Conservation (phyloP, 768 basidiomycete species). For the Gloeophyllum trabeum region DNA sequence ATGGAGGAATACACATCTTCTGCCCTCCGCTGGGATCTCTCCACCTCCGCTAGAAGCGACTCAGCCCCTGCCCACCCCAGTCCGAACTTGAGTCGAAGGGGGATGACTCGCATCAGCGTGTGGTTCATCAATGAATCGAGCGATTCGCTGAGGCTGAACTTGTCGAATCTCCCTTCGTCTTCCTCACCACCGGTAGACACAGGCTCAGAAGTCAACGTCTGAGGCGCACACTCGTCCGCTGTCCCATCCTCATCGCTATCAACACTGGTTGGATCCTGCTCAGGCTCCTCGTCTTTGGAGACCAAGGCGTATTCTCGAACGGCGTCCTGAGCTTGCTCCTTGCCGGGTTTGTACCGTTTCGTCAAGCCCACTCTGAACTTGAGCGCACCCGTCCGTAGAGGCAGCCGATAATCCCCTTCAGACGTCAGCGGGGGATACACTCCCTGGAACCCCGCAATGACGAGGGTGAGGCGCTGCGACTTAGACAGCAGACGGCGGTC, state of each 20-base stretch:
- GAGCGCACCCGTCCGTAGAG: constrained; percentile 21
- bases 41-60: constrained; percentile 31
- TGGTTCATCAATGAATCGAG: constrained; percentile 52
- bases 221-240: constrained; percentile 12
- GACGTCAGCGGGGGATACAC: constrained; percentile 39
- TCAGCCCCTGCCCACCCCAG: constrained; percentile 69
- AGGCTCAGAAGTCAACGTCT: too few species aligned
- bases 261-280: constrained; percentile 14
- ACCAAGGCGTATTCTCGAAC: constrained; percentile 39
- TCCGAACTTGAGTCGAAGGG: constrained; percentile 35
- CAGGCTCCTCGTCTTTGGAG: constrained; percentile 22
- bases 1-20: constrained; percentile 25
- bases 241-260: constrained; percentile 22
- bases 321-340: constrained; percentile 33
- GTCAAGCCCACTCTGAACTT: constrained; percentile 57
- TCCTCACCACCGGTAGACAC: constrained; percentile 17
- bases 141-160: constrained; percentile 53
- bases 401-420: constrained; percentile 33
- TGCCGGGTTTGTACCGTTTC: constrained; percentile 45
- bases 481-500: constrained; percentile 50
- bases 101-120: constrained; percentile 40
- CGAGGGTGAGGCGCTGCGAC: constrained; percentile 48
- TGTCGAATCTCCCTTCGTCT: constrained; percentile 33
- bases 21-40: constrained; percentile 29
- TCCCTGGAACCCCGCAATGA: constrained; percentile 44